Conservation (phyloP, 768 basidiomycete genomes). For the Lanmaoa pseudosensibilis region DNA sequence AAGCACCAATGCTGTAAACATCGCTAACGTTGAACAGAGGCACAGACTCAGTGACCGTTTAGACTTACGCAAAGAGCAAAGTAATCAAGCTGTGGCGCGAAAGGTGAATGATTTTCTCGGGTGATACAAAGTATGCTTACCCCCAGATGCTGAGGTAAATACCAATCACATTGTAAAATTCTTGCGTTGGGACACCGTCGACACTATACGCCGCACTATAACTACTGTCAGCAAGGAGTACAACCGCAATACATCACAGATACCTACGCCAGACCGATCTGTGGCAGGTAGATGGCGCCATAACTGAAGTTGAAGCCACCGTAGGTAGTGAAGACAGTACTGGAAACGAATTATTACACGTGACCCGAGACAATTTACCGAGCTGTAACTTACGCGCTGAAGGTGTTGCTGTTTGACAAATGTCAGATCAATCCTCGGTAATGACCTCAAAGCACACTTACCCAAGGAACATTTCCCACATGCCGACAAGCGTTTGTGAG, state of each 20-base stretch:
- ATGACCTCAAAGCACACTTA: slow-evolving; percentile 5
- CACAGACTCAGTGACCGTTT: background rate
- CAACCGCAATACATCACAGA: no score
- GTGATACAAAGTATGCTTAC: slow-evolving; percentile 8
- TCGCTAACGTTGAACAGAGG: background rate
- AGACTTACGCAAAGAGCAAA: slow-evolving; percentile 24
- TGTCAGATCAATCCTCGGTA: slow-evolving; percentile 3
- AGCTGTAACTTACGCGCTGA: slow-evolving; percentile 22
- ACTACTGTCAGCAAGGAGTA: background rate
- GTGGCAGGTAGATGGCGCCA: slow-evolving; percentile 28
- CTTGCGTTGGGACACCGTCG: slow-evolving; percentile 23
- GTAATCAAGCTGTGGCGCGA: slow-evolving; percentile 22
- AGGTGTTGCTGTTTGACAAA: slow-evolving; percentile 24
- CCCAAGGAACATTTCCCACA: slow-evolving; percentile 36
- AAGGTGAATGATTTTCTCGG: background rate
- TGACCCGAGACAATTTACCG: background rate
- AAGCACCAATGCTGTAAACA: slow-evolving; percentile 22
- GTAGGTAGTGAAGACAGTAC: slow-evolving; percentile 30
- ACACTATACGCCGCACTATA: slow-evolving; percentile 26
- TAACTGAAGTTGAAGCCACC: slow-evolving; percentile 32
- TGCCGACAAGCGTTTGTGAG: slow-evolving; percentile 30
- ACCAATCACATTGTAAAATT: slow-evolving; percentile 28
- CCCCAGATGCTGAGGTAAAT: slow-evolving; percentile 30
- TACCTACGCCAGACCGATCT: slow-evolving; percentile 28
- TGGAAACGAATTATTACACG: background rate